phyloP scores from a whole-genome alignment of 108 stramenopile species.

The Cyclotella cryptica region DNA sequence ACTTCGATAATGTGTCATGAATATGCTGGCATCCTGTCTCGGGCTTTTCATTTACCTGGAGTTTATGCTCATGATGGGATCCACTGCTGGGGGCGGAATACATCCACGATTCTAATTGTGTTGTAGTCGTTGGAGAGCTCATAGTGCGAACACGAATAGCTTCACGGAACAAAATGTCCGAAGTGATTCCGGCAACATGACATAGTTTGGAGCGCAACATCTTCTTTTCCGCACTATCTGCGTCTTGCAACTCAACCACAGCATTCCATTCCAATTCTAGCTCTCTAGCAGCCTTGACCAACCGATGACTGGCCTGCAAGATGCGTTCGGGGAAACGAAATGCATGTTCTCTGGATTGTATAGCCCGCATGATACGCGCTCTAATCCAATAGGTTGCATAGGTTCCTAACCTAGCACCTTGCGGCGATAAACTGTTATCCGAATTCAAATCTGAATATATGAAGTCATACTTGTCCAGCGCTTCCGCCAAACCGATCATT shows the following conservation, averaged over 20 bases:
- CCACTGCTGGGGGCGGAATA: slow-evolving; percentile 23
- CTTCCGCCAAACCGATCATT: slow-evolving; percentile 86
- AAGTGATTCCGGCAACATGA: slow-evolving; percentile 35
- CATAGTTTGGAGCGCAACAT: slow-evolving; percentile 40
- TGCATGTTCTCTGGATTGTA: slow-evolving; percentile 84
- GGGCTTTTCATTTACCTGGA: slow-evolving; percentile 12
- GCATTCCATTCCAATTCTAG: slow-evolving; percentile 63
- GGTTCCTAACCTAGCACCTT: slow-evolving; percentile 85
- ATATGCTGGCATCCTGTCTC: slow-evolving; percentile 46
- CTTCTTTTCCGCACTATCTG: slow-evolving; percentile 38
- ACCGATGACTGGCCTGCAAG: slow-evolving; percentile 56
- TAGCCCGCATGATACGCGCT: slow-evolving; percentile 84
- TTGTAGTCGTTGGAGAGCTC: slow-evolving; percentile 23
- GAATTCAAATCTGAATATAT: slow-evolving; percentile 13
- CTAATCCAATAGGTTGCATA: slow-evolving; percentile 96
- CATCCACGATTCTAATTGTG: slow-evolving; percentile 55
- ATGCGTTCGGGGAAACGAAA: slow-evolving; percentile 76
- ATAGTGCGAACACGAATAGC: slow-evolving; percentile 48
- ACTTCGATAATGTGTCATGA: slow-evolving; percentile 61
- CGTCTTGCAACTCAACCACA: slow-evolving; percentile 32
- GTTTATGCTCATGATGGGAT: background rate
- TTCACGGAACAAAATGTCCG: slow-evolving; percentile 41
- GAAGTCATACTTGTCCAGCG: slow-evolving; percentile 91
- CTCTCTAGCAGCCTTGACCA: slow-evolving; percentile 64
- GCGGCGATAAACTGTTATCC: background rate